These are phyloP conservation scores for Reutealis trisperma DNA, from an alignment of 345 rosid genomes.

Conservation along the genomic window DNA sequence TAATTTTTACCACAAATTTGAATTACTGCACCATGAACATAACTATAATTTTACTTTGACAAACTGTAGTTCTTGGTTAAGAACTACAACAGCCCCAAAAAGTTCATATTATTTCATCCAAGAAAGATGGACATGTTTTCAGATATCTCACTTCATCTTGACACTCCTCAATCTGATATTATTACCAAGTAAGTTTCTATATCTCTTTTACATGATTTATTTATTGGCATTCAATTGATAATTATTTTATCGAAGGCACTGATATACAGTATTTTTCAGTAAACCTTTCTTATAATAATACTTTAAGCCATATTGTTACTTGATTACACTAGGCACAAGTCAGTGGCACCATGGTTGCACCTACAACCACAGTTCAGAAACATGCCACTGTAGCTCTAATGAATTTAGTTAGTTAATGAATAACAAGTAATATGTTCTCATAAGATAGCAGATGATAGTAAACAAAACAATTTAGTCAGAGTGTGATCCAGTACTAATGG, in stretches of 20 bases:
- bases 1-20: too few relatives aligned
- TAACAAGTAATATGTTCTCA: too few relatives aligned
- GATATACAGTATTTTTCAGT: not conserved
- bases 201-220: not conserved
- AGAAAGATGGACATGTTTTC: too few relatives aligned
- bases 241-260: too few relatives aligned
- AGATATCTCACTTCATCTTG: not conserved
- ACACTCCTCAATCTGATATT: not conserved
- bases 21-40: too few relatives aligned
- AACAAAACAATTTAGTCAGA: not conserved
- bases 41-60: too few relatives aligned
- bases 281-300: too few relatives aligned
- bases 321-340: too few relatives aligned
- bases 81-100: too few relatives aligned
- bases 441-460: not conserved
- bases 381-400: not conserved
- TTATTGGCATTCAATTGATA: too few relatives aligned
- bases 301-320: not conserved
- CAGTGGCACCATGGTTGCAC: not conserved
- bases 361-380: not conserved
- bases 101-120: too few relatives aligned
- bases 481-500: not conserved
- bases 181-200: not conserved
- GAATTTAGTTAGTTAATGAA: not conserved
- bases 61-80: too few relatives aligned